Conservation (phyloP, 768 basidiomycete genomes). For the Kwoniella mangroviensis region DNA sequence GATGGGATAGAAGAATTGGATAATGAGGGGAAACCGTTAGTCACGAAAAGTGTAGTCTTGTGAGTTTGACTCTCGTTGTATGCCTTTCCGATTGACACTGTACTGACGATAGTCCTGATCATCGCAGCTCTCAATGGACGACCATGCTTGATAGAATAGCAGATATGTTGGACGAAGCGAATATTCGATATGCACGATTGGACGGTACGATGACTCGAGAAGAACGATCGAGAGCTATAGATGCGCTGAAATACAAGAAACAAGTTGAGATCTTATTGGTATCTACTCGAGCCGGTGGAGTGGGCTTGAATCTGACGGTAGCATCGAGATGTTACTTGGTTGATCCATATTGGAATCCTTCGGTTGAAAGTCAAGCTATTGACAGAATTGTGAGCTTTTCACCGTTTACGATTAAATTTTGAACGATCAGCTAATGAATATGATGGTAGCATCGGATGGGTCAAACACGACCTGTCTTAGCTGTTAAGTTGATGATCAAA, state of each 20-base stretch:
- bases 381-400: conserved; percentile 82
- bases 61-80: conserved; percentile 61
- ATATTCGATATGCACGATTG: conserved; percentile 86
- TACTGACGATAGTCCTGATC: conserved; percentile 7
- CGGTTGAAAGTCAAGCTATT: conserved; percentile 95
- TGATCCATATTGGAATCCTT: conserved; percentile 98
- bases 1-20: conserved; percentile 80
- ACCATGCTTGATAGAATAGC: conserved; percentile 80
- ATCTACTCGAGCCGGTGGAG: conserved; percentile 94
- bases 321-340: conserved; percentile 93
- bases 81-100: neutral
- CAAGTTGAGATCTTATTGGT: conserved; percentile 91
- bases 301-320: conserved; percentile 92
- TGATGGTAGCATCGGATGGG: conserved; percentile 83
- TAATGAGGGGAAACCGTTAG: conserved; percentile 69
- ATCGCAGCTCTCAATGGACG: conserved; percentile 85
- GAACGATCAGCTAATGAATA: neutral
- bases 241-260: conserved; percentile 86
- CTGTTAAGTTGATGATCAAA: conserved; percentile 90
- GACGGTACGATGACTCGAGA: conserved; percentile 99
- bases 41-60: conserved; percentile 94
- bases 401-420: neutral
- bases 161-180: conserved; percentile 79
- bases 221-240: conserved; percentile 88
- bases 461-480: conserved; percentile 87